These are phyloP conservation scores for Clitopilus passeckerianus DNA, from an alignment of 768 basidiomycete genomes.

Conservation along the genomic window DNA sequence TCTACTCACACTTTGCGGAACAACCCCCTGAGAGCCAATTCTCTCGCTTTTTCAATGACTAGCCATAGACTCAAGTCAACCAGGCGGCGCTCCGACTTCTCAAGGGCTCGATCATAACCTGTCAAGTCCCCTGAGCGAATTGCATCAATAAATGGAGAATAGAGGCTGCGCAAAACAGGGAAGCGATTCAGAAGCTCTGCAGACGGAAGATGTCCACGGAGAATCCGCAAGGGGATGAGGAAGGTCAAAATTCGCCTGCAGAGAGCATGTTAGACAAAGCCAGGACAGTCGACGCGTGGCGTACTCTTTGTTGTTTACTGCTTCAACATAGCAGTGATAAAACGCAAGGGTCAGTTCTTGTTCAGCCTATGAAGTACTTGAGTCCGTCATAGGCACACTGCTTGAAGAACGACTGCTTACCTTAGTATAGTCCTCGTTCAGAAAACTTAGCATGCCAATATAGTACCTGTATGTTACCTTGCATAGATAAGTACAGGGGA, in stretches of 20 bases:
- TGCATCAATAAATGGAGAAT: constrained; percentile 75
- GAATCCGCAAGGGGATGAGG: constrained; percentile 83
- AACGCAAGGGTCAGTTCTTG: constrained; percentile 85
- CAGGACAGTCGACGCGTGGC: constrained; percentile 14
- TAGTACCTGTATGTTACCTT: constrained; percentile 95
- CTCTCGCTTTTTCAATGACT: constrained; percentile 82
- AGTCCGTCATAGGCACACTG: background rate
- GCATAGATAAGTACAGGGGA: constrained; percentile 9
- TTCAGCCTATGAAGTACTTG: constrained; percentile 51
- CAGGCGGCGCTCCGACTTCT: constrained; percentile 62
- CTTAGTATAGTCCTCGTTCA: constrained; percentile 88
- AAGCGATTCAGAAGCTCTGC: constrained; percentile 64
- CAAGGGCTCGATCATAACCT: constrained; percentile 77
- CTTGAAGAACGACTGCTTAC: constrained; percentile 28
- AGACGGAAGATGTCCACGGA: constrained; percentile 85
- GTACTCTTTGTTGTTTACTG: constrained; percentile 80
- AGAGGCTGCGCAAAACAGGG: constrained; percentile 68
- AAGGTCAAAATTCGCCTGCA: constrained; percentile 85
- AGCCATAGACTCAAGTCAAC: constrained; percentile 87
- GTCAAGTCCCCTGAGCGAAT: constrained; percentile 74
- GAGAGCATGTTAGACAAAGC: background rate
- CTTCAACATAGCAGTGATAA: constrained; percentile 69
- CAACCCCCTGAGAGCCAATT: constrained; percentile 78
- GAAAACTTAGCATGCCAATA: constrained; percentile 88
- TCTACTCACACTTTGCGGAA: constrained; percentile 69